Conservation (phyloP, 1,284 basidiomycete genomes). For the Kwoniella shivajii region DNA sequence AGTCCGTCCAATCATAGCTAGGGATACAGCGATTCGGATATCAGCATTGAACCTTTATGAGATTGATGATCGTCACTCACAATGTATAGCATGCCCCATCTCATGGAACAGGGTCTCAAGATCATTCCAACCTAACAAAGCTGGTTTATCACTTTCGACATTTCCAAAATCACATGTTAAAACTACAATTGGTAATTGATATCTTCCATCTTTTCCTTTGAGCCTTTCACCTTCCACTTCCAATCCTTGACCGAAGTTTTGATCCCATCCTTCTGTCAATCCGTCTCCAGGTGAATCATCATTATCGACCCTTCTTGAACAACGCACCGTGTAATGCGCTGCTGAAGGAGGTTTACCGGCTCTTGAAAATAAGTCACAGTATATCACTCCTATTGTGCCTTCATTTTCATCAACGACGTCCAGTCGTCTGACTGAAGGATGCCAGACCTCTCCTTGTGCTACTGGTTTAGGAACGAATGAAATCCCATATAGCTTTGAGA, state of each 20-base stretch:
- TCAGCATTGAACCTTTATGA: not conserved
- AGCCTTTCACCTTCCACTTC: constrained; percentile 45
- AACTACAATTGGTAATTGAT: constrained; percentile 89
- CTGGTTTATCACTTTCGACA: constrained; percentile 62
- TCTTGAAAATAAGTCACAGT: constrained; percentile 86
- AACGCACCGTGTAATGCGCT: constrained; percentile 96
- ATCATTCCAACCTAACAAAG: constrained; percentile 87
- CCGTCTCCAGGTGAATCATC: constrained; percentile 75
- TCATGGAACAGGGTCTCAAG: constrained; percentile 96
- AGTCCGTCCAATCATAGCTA: constrained; percentile 96
- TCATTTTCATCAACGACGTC: constrained; percentile 80
- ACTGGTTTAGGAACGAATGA: constrained; percentile 68
- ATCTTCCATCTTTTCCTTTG: constrained; percentile 65
- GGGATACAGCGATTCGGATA: too few relatives aligned
- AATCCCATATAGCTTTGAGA: constrained; percentile 83
- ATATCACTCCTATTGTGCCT: constrained; percentile 89
- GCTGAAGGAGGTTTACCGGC: constrained; percentile 86
- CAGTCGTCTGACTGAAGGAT: constrained; percentile 81
- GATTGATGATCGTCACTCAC: constrained; percentile 62
- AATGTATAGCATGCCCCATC: constrained; percentile 99
- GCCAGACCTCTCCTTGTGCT: constrained; percentile 82
- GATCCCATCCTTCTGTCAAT: constrained; percentile 45
- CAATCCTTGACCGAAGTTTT: constrained; percentile 38
- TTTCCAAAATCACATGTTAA: constrained; percentile 84
- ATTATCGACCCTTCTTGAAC: constrained; percentile 86